Conservation (phyloP, 176 grass and related monocot species). For the Calamus simplicifolius region DNA sequence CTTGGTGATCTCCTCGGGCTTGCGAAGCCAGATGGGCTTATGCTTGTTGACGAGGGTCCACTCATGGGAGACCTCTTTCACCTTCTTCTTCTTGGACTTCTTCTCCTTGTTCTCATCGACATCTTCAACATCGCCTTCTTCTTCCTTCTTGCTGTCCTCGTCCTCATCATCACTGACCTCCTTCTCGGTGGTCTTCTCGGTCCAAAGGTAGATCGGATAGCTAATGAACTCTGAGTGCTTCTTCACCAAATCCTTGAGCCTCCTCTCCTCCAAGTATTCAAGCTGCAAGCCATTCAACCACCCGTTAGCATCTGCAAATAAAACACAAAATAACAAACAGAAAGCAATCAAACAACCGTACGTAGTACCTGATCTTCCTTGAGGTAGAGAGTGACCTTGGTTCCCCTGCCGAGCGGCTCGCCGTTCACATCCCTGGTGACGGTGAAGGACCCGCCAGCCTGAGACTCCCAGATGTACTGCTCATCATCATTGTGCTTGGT, state of each 20-base stretch:
- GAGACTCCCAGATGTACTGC: constrained; percentile 31
- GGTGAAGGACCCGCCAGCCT: constrained; percentile 33
- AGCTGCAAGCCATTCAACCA: neutral
- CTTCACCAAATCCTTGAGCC: constrained; percentile 39
- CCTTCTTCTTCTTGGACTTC: constrained; percentile 34
- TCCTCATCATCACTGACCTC: constrained; percentile 30
- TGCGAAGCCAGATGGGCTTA: constrained; percentile 43
- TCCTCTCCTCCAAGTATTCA: constrained; percentile 30
- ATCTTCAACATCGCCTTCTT: constrained; percentile 42
- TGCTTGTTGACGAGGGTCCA: constrained; percentile 42
- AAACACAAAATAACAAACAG: too few species aligned
- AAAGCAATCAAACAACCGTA: too few species aligned
- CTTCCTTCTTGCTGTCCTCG: constrained; percentile 32
- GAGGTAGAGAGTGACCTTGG: constrained; percentile 32
- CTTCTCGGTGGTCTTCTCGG: constrained; percentile 35
- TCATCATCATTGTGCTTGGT: constrained; percentile 38
- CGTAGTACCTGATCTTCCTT: constrained; percentile 30
- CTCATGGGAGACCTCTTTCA: constrained; percentile 35
- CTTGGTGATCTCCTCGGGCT: constrained; percentile 40
- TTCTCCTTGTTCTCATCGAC: constrained; percentile 39
- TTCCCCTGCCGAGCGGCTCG: constrained; percentile 26
- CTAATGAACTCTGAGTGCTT: constrained; percentile 37
- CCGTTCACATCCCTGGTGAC: constrained; percentile 19
- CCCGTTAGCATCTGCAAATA: too few species aligned
- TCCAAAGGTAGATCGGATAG: constrained; percentile 33